Evolutionary conservation across 2,329 filamentous ascomycete species (phyloP), one percentile per base, ranked within the genome.

Genomic region (Trichoderma polysporum): DNA sequence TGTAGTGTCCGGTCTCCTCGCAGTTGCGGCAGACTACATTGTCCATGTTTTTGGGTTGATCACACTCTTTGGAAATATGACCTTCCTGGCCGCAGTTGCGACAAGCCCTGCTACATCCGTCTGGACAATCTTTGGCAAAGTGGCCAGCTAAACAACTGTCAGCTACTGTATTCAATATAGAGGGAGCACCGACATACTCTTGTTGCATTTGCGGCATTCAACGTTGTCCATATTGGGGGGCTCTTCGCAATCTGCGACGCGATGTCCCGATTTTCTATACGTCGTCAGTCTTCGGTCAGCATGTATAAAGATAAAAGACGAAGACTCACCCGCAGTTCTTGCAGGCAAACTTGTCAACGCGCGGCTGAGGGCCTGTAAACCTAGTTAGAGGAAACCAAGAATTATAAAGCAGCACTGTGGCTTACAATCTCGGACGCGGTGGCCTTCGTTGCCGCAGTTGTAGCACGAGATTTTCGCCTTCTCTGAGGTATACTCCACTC

Each of bases 351-450:
- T 82, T 88, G 79, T 90, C 86, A 33, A 86, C 78, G 58, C 90
- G 86, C 27, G 86, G 85, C n/a, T 81, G 77, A 4, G 85, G 83
- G 72, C 87, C 86, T 87, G 50, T 15, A 27, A 52, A 13, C 41
- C 70, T 66, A 72, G 69, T 49, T 50, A 58, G 53, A 41, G 1
- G 22, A 29, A 49, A 22, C 10, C 22, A 66, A 31, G 53, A 10
- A 19, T 45, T 27, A 19, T 9, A n/a, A 47, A 45, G 39, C 13
- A 13, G 15, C 10, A 6, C 7, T 31, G 12, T 33, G 63, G 78
- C 85, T 77, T 73, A 88, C 90, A 93, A 71, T 93, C 89, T 60
- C 90, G 87, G 60, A 89, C 79, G 67, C 90, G 88, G 72, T 92
- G 90, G 10, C 89, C 90, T 29, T 82, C 78, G 45, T 84, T 82